Conservation (phyloP, 176 grass and related monocot genomes). For the Hordeum vulgare region MorexV3_pseudomolecules_assembly NC_058524.1:577590676-577591175, state of each 20-base stretch:
- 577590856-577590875: background rate
- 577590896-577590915: too few relatives aligned
- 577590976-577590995: too few relatives aligned
- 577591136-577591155: rapidly evolving
- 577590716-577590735: background rate
- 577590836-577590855: background rate
- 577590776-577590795: too few relatives aligned
- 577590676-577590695: background rate
- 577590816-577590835: background rate
- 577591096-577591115: background rate
- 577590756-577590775: background rate
- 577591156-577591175: conserved; percentile 50
- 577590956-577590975: too few relatives aligned
- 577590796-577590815: background rate
- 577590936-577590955: too few relatives aligned
- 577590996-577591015: too few relatives aligned
- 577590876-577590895: background rate
- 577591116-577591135: background rate
- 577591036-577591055: too few relatives aligned
- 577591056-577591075: too few relatives aligned
- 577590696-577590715: too few relatives aligned
- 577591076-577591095: background rate
- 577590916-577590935: too few relatives aligned
- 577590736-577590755: background rate
- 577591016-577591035: too few relatives aligned